phyloP scores from a whole-genome alignment of 2,329 filamentous ascomycete species.

The Nemania sp. region DNA sequence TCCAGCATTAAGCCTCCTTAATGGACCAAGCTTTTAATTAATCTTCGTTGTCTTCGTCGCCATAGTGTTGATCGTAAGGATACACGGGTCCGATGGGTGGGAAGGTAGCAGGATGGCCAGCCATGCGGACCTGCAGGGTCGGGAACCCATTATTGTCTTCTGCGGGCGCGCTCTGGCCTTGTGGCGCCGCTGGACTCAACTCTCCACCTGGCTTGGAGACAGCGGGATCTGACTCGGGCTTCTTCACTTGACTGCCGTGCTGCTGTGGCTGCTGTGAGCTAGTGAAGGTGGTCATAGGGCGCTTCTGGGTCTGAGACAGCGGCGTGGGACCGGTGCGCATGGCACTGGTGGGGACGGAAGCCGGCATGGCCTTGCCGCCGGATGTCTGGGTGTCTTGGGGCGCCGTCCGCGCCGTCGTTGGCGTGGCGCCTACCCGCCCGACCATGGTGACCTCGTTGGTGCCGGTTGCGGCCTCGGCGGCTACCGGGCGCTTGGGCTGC shows the following conservation, averaged over 20 bases:
- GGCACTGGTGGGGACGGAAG: constrained; percentile 23
- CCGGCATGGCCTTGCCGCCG: constrained; percentile 17
- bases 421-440: not conserved
- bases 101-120: constrained; percentile 29
- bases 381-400: constrained; percentile 6
- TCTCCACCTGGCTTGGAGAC: not conserved
- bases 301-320: constrained; percentile 37
- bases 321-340: constrained; percentile 19
- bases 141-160: not conserved
- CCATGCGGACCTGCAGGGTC: constrained; percentile 16
- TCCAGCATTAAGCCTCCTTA: not conserved
- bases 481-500: constrained; percentile 31
- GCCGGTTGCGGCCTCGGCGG: constrained; percentile 7
- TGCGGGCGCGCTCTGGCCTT: not conserved
- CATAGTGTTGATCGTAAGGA: not conserved
- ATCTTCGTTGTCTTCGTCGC: not conserved
- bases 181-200: not conserved
- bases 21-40: not conserved
- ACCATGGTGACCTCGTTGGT: constrained; percentile 5
- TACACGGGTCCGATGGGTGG: not conserved
- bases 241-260: not conserved
- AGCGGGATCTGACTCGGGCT: not conserved
- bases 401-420: not conserved
- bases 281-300: constrained; percentile 10
- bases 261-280: too few relatives aligned